These are phyloP conservation scores for Ogataea pilisensis DNA, from an alignment of 805 yeast species.

Conservation along the genomic window DNA sequence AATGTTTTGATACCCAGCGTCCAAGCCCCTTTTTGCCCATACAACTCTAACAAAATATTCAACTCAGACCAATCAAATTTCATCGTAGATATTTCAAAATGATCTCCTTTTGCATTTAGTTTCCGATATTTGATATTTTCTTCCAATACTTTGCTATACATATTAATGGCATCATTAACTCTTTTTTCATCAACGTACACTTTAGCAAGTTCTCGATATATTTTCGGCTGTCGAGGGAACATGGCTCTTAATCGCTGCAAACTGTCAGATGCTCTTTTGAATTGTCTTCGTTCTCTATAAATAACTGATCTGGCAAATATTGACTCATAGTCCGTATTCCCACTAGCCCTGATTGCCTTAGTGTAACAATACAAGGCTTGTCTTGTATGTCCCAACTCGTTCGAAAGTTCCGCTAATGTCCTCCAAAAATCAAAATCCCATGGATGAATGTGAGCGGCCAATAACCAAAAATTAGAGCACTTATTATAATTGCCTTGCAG, in stretches of 20 bases:
- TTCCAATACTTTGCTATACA: conserved; percentile 62
- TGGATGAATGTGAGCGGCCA: conserved; percentile 75
- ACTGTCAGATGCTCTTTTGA: conserved; percentile 70
- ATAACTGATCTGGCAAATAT: conserved; percentile 63
- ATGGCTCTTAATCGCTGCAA: conserved; percentile 53
- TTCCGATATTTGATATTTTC: conserved; percentile 47
- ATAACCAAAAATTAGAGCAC: conserved; percentile 75
- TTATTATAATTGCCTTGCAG: conserved; percentile 62
- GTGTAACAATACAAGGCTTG: conserved; percentile 80
- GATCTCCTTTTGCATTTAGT: conserved; percentile 18
- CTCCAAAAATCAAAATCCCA: conserved; percentile 78
- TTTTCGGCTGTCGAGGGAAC: conserved; percentile 56
- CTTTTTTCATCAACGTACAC: conserved; percentile 51
- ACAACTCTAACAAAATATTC: conserved; percentile 78
- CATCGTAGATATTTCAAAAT: conserved; percentile 33
- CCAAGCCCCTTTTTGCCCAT: conserved; percentile 65
- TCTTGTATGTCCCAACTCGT: conserved; percentile 59
- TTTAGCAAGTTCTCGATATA: conserved; percentile 59
- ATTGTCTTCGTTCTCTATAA: conserved; percentile 61
- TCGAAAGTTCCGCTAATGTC: conserved; percentile 64
- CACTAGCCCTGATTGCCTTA: conserved; percentile 48
- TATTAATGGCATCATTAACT: conserved; percentile 67
- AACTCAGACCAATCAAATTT: conserved; percentile 84
- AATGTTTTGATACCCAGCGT: conserved; percentile 58
- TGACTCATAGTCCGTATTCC: conserved; percentile 46